phyloP scores from a whole-genome alignment of 2,329 filamentous ascomycete genomes.

The Septoria linicola region DNA sequence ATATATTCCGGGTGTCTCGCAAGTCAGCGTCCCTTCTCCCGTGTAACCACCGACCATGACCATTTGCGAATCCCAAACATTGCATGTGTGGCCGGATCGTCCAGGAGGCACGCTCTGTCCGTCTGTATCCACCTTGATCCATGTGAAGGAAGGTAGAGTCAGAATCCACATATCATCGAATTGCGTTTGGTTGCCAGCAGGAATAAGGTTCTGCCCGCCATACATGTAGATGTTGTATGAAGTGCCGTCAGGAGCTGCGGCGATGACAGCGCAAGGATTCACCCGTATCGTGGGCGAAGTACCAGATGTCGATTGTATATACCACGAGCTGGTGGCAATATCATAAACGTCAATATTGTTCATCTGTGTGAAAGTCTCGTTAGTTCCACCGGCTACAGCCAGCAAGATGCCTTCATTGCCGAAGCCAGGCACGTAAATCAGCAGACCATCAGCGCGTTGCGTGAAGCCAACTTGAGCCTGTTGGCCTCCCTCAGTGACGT shows the following conservation, averaged over 20 bases:
- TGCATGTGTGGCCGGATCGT: conserved; percentile 72
- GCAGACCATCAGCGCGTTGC: conserved; percentile 69
- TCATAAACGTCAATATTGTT: conserved; percentile 80
- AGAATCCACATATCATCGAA: conserved; percentile 78
- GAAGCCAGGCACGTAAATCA: conserved; percentile 75
- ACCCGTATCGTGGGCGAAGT: conserved; percentile 59
- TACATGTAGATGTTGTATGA: conserved; percentile 78
- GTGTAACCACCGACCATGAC: conserved; percentile 72
- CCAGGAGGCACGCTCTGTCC: conserved; percentile 52
- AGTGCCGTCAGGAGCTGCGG: conserved; percentile 61
- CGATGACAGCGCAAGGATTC: conserved; percentile 71
- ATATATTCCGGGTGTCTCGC: conserved; percentile 69
- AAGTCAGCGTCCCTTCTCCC: conserved; percentile 55
- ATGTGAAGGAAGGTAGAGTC: conserved; percentile 76
- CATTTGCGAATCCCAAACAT: conserved; percentile 79
- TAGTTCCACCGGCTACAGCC: conserved; percentile 72
- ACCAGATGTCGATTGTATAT: conserved; percentile 66
- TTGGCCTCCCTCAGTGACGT: conserved; percentile 70
- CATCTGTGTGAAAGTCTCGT: conserved; percentile 60
- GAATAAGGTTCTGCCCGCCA: conserved; percentile 70
- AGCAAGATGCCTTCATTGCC: conserved; percentile 73
- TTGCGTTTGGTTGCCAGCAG: conserved; percentile 57
- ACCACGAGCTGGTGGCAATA: conserved; percentile 68
- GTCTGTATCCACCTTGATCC: conserved; percentile 64
- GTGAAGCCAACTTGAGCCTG: conserved; percentile 67